A percentile compares a stretch with the other conserved stretches of the same genome.
These are phyloP conservation scores for Cytospora paraplurivora DNA, from an alignment of 2,329 filamentous ascomycete genomes.

Conservation along the genomic window DNA sequence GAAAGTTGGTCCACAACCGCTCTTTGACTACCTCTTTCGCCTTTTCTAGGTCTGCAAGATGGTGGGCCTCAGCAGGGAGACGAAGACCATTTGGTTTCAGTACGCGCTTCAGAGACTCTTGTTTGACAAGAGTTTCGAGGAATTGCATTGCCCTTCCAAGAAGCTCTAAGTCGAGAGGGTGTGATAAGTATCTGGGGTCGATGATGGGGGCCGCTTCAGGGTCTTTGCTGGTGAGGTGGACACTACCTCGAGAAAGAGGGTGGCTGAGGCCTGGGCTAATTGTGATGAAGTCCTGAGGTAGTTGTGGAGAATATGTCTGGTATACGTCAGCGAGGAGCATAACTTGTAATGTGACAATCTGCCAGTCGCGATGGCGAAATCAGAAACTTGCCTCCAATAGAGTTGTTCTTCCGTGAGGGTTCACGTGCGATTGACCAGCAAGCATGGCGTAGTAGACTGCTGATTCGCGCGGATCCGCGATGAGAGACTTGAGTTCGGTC, in stretches of 20 bases:
- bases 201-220: conserved; percentile 49
- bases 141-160: conserved; percentile 48
- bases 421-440: no score
- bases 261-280: conserved; percentile 62
- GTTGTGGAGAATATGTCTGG: no score
- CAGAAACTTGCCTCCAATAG: no score
- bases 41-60: neutral
- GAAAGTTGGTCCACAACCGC: neutral
- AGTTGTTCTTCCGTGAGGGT: no score
- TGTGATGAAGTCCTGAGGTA: conserved; percentile 54
- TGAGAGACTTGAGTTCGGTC: no score
- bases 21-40: neutral
- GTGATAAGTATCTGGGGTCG: conserved; percentile 57
- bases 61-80: neutral
- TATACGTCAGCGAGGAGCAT: no score
- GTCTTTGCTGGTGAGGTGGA: conserved; percentile 55
- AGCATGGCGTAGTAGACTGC: no score
- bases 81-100: neutral
- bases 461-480: no score
- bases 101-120: neutral
- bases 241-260: conserved; percentile 60
- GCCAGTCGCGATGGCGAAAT: no score
- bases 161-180: conserved; percentile 59
- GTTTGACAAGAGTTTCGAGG: conserved; percentile 38
- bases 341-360: no score